A percentile compares a stretch with the other conserved stretches of the same genome.
These are phyloP conservation scores for Colletotrichum incanum DNA, from an alignment of 2,329 filamentous ascomycete species.

Conservation along the genomic window DNA sequence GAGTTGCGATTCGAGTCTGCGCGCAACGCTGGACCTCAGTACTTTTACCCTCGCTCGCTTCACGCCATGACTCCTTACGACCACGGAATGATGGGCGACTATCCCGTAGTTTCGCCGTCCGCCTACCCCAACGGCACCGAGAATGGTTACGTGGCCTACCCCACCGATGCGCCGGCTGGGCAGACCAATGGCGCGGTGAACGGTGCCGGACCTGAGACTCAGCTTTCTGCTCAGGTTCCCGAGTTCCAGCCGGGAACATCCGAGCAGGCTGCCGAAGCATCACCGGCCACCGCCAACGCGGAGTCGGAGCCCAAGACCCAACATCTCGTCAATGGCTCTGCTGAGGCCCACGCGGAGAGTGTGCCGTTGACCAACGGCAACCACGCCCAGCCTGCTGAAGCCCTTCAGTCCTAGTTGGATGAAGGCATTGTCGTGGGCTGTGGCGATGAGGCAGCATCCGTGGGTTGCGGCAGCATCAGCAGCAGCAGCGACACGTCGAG, in stretches of 20 bases:
- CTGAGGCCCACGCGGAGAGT: conserved; percentile 46
- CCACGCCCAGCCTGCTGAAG: conserved; percentile 45
- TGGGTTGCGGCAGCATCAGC: conserved; percentile 1
- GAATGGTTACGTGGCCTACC: conserved; percentile 32
- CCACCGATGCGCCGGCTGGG: conserved; percentile 48
- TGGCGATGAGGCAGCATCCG: conserved; percentile 23
- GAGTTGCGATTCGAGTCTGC: conserved; percentile 81
- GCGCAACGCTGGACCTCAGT: conserved; percentile 78
- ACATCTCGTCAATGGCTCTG: conserved; percentile 44
- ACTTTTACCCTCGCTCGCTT: conserved; percentile 51
- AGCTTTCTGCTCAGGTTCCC: conserved; percentile 74
- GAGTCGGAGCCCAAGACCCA: conserved; percentile 17
- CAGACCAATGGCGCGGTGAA: conserved; percentile 53
- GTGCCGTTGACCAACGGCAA: conserved; percentile 49
- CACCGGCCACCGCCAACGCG: not conserved
- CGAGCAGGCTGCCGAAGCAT: conserved; percentile 13
- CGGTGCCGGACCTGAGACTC: conserved; percentile 56
- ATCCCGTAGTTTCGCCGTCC: conserved; percentile 50
- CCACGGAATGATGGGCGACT: conserved; percentile 48
- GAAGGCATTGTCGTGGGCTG: conserved; percentile 34
- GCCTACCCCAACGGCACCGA: conserved; percentile 49
- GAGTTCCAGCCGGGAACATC: conserved; percentile 68
- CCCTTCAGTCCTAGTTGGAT: conserved; percentile 44
- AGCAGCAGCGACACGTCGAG: conserved; percentile 22
- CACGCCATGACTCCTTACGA: conserved; percentile 46